Evolutionary conservation across 2,329 filamentous ascomycete species (phyloP).

Genomic region (Fusarium gaditjirri): DNA sequence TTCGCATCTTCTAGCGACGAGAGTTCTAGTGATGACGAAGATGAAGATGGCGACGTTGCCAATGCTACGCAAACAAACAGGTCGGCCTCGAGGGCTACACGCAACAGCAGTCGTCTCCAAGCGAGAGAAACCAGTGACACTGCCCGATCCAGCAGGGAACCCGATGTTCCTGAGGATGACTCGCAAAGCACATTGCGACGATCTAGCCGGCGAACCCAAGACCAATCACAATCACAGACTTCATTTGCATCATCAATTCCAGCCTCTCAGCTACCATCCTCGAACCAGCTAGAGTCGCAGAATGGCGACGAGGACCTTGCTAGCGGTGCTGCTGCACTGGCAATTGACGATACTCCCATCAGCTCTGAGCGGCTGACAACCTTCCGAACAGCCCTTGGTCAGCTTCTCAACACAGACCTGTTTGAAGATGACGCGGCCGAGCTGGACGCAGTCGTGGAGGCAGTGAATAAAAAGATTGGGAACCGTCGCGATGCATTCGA

Average conservation of each 20-base stretch:
- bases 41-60: slow-evolving; percentile 60
- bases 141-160: slow-evolving; percentile 46
- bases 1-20: slow-evolving; percentile 69
- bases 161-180: slow-evolving; percentile 56
- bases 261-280: slow-evolving; percentile 72
- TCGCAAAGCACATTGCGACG: slow-evolving; percentile 53
- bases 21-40: slow-evolving; percentile 66
- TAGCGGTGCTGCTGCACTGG: slow-evolving; percentile 54
- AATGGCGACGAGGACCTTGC: slow-evolving; percentile 58
- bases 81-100: slow-evolving; percentile 47
- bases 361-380: slow-evolving; percentile 70
- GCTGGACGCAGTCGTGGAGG: slow-evolving; percentile 77
- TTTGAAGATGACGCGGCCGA: slow-evolving; percentile 88
- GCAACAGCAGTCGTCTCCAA: slow-evolving; percentile 36
- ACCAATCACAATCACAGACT: slow-evolving; percentile 57
- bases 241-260: slow-evolving; percentile 85
- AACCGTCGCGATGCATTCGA: slow-evolving; percentile 70
- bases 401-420: slow-evolving; percentile 82
- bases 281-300: slow-evolving; percentile 55
- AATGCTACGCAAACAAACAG: slow-evolving; percentile 54
- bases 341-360: slow-evolving; percentile 62
- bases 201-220: slow-evolving; percentile 53
- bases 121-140: slow-evolving; percentile 41
- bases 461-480: slow-evolving; percentile 79
- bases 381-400: slow-evolving; percentile 85